phyloP scores from a whole-genome alignment of 2,329 filamentous ascomycete species.

The Chaetomium strumarium region DNA sequence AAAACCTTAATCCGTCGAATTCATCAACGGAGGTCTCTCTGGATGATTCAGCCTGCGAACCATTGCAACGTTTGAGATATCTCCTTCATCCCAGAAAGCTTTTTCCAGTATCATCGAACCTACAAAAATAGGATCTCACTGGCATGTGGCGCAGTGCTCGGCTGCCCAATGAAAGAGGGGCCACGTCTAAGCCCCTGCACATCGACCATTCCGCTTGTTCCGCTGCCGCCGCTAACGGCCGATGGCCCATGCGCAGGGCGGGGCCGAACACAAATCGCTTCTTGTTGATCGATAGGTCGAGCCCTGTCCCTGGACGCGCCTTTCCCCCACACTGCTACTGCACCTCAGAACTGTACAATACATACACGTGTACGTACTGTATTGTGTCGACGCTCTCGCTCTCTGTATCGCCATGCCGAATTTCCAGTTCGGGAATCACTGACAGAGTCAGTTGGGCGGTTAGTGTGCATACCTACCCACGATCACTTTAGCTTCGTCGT shows the following conservation, averaged over 20 bases:
- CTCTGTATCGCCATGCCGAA: background rate
- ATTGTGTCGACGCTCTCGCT: no score
- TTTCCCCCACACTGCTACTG: background rate
- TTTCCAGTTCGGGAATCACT: background rate
- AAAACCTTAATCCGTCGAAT: no score
- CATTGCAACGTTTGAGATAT: no score
- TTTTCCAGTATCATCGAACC: slow-evolving; percentile 5
- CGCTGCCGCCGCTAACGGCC: background rate
- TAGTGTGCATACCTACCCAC: background rate
- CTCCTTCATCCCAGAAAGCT: background rate
- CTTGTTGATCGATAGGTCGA: background rate
- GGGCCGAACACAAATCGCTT: background rate
- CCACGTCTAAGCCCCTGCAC: slow-evolving; percentile 17
- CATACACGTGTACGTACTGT: no score
- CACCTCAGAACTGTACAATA: no score
- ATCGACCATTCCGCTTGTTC: slow-evolving; percentile 10
- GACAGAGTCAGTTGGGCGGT: background rate
- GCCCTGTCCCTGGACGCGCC: background rate
- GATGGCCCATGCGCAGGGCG: background rate
- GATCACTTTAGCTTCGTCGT: slow-evolving; percentile 1
- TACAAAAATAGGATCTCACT: slow-evolving; percentile 27
- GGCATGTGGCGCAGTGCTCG: slow-evolving; percentile 20
- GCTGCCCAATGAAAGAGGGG: slow-evolving; percentile 16
- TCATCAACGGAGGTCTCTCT: no score
- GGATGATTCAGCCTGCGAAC: no score